Conservation (phyloP, 1,284 basidiomycete species). For the Ganoderma meredithae region DNA sequence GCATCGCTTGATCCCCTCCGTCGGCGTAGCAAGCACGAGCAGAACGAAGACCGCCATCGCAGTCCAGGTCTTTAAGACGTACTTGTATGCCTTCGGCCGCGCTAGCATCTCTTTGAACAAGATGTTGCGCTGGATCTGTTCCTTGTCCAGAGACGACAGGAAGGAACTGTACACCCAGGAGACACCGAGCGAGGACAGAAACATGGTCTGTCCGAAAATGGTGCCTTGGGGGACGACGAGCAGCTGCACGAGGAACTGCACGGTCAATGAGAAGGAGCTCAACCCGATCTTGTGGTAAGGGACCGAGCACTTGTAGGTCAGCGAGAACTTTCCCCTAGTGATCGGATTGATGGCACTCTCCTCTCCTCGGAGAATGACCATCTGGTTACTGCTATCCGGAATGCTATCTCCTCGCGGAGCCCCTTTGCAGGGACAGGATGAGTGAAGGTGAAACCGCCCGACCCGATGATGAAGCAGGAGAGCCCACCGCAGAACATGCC, state of each 20-base stretch:
- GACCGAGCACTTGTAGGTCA: slow-evolving; percentile 23
- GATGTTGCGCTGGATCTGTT: slow-evolving; percentile 27
- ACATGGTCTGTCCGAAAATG: slow-evolving; percentile 29
- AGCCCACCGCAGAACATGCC: slow-evolving; percentile 28
- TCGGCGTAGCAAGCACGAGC: slow-evolving; percentile 19
- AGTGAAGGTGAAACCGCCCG: slow-evolving; percentile 21
- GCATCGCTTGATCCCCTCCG: neutral
- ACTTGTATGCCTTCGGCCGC: slow-evolving; percentile 14
- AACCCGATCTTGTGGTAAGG: slow-evolving; percentile 26
- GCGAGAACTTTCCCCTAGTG: slow-evolving; percentile 27
- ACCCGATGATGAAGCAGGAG: slow-evolving; percentile 27
- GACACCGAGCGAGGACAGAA: slow-evolving; percentile 26
- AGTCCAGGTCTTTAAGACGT: slow-evolving; percentile 25
- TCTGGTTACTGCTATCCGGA: slow-evolving; percentile 11
- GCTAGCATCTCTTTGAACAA: slow-evolving; percentile 21
- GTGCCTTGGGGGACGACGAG: slow-evolving; percentile 29
- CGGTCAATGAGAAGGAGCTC: slow-evolving; percentile 26
- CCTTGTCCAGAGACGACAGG: slow-evolving; percentile 30
- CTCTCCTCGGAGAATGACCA: slow-evolving; percentile 26
- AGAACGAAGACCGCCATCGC: slow-evolving; percentile 25
- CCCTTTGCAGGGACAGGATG: slow-evolving; percentile 16
- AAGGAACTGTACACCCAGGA: slow-evolving; percentile 33
- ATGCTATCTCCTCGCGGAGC: slow-evolving; percentile 27
- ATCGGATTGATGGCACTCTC: slow-evolving; percentile 29
- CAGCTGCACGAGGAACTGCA: slow-evolving; percentile 31